Base-by-base conservation (phyloP, 352 stramenopile species). In the Globisporangium mamillatum region DNA sequence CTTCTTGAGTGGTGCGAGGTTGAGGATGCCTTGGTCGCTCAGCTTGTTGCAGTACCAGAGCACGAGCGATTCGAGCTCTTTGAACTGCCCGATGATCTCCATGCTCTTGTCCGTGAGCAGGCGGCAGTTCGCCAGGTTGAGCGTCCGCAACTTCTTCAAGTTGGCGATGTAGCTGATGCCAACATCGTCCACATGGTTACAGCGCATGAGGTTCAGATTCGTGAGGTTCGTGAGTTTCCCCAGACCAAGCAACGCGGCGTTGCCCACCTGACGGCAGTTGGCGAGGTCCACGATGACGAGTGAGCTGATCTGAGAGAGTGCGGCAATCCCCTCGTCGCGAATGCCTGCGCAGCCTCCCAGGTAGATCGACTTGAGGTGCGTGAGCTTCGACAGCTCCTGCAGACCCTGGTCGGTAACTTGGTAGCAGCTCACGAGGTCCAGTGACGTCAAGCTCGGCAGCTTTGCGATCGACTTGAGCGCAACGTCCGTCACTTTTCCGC, bases 41-140 rank as follows among this genome's bases (percentile, higher is more conserved):
- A 97, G 75, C 68, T 93, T 93, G 74, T 89, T 91, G 71, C 87
- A 97, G 72, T 95, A 91, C 78, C 86, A 91, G 9, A 97, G 68
- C 38, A 90, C 79, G 9, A 97, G 73, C 36, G 78, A 84, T 61
- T 92, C 74, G 5, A 96, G 67, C 6, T 69, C 54, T 20, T 72
- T 70, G 69, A 93, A 81, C 36, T 72, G 66, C 1, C 75, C 65
- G 22, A 97, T 67, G 10, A 84, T 67, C 24, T 63, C 20, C 6
- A 77, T 79, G 16, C 76, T 75, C 0, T 29, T 72, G 62, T 96
- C 81, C 0, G 88, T 93, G n/a, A 96, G 32, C 24, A 86, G 79
- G 46, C 91, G 87, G 58, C 87, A 97, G 64, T 91, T 93, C 8
- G 84, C 79, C 14, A 97, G 67, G 64, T 96, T 93, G 32, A 96